Base-by-base conservation (phyloP, 2,329 filamentous ascomycete genomes). In the Cladorrhinum sp. region DNA sequence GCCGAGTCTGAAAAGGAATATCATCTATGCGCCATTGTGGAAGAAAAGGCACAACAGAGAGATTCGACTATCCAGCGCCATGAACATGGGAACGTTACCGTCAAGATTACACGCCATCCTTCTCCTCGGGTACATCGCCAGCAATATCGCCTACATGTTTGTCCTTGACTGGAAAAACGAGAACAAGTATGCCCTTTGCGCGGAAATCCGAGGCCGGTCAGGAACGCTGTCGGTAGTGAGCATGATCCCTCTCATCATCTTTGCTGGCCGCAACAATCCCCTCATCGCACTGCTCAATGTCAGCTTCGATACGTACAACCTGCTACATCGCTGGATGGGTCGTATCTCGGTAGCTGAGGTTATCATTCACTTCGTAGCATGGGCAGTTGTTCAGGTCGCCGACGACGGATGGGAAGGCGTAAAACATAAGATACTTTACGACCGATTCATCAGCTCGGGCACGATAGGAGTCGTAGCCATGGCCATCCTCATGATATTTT, bases 301-400 rank as follows among this genome's bases (percentile, higher is more conserved):
- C 73, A 94, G 91, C 74, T 99, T 97, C 77, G 95, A 98, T 74
- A 96, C 93, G 0, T 98, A 96, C 82, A 98, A 98, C 73, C 86
- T 95, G 8, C 79, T 95, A 55, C 91, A 96, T 74, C 85, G 91
- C 65, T 96, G 91, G 90, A 84, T 91, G 64, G 91, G 90, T 26
- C 84, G 91, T 24, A 85, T 93, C 49, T 83, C 90, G 46, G 84
- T 91, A 23, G 60, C 87, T 1, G 87, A 94, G 72, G 77, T 82
- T n/a, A 68, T 92, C 53, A 79, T 88, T 14, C 91, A 96, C 75
- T 87, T 87, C 1, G 68, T 85, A 39, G 84, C 85, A 49, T 97
- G 92, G 90, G 77, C 86, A 21, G 83, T 90, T 67, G 91, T 92
- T 60, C 87, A 87, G 65, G 79, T 87, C 16, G 80, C 84, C 9